Conservation (phyloP, 2,329 filamentous ascomycete species). For the Cercospora beticola region DNA sequence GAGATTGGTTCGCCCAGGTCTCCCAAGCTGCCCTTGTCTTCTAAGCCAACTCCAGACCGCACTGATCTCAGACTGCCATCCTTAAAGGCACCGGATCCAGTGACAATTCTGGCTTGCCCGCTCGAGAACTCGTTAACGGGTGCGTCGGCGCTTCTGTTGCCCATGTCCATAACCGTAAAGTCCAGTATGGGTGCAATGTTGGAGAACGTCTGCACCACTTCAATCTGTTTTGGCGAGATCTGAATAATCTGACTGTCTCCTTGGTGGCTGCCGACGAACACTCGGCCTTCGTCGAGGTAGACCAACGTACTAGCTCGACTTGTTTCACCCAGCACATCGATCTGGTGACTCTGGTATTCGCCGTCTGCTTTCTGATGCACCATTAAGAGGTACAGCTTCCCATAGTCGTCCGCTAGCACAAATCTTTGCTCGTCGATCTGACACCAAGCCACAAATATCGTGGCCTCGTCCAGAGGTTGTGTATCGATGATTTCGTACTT, state of each 20-base stretch:
- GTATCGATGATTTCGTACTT: slow-evolving; percentile 66
- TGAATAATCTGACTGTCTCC: slow-evolving; percentile 84
- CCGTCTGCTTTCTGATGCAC: slow-evolving; percentile 64
- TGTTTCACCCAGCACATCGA: slow-evolving; percentile 66
- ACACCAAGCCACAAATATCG: slow-evolving; percentile 90
- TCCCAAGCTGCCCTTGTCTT: slow-evolving; percentile 65
- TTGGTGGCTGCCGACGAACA: slow-evolving; percentile 90
- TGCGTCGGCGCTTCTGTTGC: slow-evolving; percentile 74
- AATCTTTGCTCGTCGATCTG: slow-evolving; percentile 78
- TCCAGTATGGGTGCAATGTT: slow-evolving; percentile 93
- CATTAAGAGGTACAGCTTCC: slow-evolving; percentile 79
- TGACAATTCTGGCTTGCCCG: slow-evolving; percentile 89
- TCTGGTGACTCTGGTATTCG: slow-evolving; percentile 69
- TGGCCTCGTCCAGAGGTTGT: slow-evolving; percentile 67
- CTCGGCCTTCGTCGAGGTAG: slow-evolving; percentile 68
- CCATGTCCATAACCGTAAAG: slow-evolving; percentile 95
- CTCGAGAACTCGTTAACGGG: slow-evolving; percentile 90
- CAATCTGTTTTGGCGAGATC: slow-evolving; percentile 58
- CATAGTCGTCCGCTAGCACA: slow-evolving; percentile 90
- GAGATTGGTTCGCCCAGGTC: slow-evolving; percentile 57
- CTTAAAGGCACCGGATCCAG: slow-evolving; percentile 84
- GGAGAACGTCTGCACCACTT: slow-evolving; percentile 70
- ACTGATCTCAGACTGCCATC: slow-evolving; percentile 88
- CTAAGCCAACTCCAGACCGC: slow-evolving; percentile 87
- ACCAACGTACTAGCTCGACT: slow-evolving; percentile 76